Evolutionary conservation across 805 yeast species (phyloP), one percentile per base, ranked within the genome.

Genomic region (Candida suzukii): DNA sequence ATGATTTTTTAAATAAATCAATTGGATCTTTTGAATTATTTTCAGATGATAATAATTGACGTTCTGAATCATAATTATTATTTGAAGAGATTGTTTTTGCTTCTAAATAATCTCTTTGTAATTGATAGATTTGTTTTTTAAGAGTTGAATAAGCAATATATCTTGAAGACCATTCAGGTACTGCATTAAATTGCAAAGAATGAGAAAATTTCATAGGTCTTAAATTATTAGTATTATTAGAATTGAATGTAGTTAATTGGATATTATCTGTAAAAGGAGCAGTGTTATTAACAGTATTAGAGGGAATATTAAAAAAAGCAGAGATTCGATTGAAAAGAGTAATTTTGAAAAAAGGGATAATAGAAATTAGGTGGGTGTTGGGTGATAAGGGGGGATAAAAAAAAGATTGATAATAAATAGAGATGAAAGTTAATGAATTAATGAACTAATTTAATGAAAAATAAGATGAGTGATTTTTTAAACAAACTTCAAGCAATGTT

Each of bases 151-250:
- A 91, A 41, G 95, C 90, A 42, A 91, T 81, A 62, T 91, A 91
- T 58, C 85, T 79, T 22, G 95, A 80, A 12, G 95, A 78, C 99
- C 99, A 91, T 61, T 93, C 98, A 2, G 99, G 97, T 4, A 93
- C 98, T 20, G 98, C 96, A 62, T 91, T 91, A 65, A 91, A 90
- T 71, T 91, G 96, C 48, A 91, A 67, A 6, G 96, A 86, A 58
- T 90, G 96, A 21, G 95, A 83, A 66, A 91, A 91, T 74, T 91
- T 91, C 99, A 91, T 91, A 16, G 29, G 28, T 21, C 21, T 17
- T 13, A 13, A 19, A 26, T 18, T 26, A 33, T 33, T 31, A 10
- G 4, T n/a, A 29, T 29, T n/a, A 16, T 4, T 11, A 29, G 18
- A 7, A 31, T 13, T 3, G 22, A 31, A 18, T 7, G 35, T 31